Conservation (phyloP, 306 rosid species). For the Prunus mongolica region DNA sequence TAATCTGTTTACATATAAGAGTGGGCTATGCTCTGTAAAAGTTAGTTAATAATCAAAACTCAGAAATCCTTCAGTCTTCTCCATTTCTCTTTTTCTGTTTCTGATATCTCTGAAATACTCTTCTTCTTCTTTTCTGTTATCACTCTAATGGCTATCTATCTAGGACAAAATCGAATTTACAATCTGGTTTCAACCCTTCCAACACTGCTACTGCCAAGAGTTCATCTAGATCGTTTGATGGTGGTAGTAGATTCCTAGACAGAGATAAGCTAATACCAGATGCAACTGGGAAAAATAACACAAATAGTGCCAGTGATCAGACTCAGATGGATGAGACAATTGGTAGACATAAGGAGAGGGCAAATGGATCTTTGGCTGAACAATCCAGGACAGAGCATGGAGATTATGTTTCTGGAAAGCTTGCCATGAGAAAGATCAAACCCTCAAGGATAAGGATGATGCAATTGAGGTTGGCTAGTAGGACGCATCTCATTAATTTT, state of each 20-base stretch:
- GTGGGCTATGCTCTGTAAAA: no score
- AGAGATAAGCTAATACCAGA: conserved; percentile 40
- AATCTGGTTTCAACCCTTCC: conserved; percentile 46
- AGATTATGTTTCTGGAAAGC: no score
- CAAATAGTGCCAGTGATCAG: conserved; percentile 26
- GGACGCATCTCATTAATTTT: no score
- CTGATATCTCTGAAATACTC: no score
- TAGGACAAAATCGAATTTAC: conserved; percentile 45
- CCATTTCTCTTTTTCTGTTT: no score
- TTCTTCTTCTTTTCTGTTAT: no score
- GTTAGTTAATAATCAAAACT: no score
- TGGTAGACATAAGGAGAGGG: conserved; percentile 28
- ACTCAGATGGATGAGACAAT: conserved; percentile 18
- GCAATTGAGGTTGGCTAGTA: no score
- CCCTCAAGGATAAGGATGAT: no score
- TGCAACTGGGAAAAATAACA: conserved; percentile 30
- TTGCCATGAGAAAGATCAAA: no score
- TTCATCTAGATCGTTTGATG: conserved; percentile 69
- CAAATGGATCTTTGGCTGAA: conserved; percentile 33
- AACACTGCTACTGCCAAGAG: conserved; percentile 50
- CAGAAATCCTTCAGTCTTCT: no score
- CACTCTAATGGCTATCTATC: conserved; percentile 49
- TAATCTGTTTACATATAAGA: no score
- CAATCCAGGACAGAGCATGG: conserved; percentile 42
- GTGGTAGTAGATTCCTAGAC: conserved; percentile 56